Evolutionary conservation across 305 asterid species (phyloP), one percentile per base, ranked within the genome.

Genomic region (Fraxinus ornus): DNA sequence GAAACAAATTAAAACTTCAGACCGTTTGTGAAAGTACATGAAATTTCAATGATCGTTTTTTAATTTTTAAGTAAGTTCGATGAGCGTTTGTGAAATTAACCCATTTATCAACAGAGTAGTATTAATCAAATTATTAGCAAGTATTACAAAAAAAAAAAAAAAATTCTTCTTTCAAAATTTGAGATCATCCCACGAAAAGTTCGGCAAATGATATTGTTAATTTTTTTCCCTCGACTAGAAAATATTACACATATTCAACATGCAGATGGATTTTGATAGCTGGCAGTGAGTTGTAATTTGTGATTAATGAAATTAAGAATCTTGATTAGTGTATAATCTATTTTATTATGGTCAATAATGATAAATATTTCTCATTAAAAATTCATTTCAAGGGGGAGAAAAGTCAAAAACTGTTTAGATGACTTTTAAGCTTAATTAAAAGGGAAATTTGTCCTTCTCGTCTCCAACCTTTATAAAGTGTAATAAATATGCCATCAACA

Each of bases 391-490:
- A 0, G 13, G n/a, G 13, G 15, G 60, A 17, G 77, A 30, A 55
- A 75, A 62, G 78, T 75, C 83, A 60, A 79, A 39, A 79, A 35
- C 1, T 60, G 4, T 32, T 62, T 32, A 55, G 36, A 49, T 37
- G 68, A 73, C 28, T 73, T n/a, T 79, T 75, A 41, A 49, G 64
- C 49, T 41, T 41, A 74, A 28, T 47, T 71, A 70, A 10, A 41
- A 41, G 52, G 13, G 17, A 10, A 41, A 41, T 41, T 41, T 41
- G 17, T 3, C 15, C 17, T 41, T 41, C 4, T 41, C 5, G 15
- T 10, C 17, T 41, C 15, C 52, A 41, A 41, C 52, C 52, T 41
- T 41, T 41, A 13, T 3, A 13, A 10, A 41, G 15, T 41, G 52
- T 41, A 41, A 41, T 13, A 10, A 41, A 41, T 41, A 10, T 41